Base-by-base conservation (phyloP, 192 early-diverging fungal species). In the Coemansia sp. region DNA sequence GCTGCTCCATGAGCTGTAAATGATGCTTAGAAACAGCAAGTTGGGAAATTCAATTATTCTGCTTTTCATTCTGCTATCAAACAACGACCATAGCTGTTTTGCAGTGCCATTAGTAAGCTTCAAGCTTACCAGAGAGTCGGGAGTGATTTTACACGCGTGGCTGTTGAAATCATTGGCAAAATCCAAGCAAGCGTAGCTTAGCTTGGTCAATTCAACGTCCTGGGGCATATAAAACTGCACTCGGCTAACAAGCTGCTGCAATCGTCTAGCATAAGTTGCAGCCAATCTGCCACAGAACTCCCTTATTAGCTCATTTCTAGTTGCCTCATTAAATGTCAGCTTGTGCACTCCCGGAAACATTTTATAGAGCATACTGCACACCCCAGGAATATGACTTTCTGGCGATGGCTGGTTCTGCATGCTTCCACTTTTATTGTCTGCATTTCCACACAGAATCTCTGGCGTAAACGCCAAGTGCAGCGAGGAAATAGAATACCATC, bases 281-380 rank as follows among this genome's bases (percentile, higher is more conserved):
- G 41, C n/a, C 9, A 42, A 9, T 42, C 41, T 42, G 15, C 41
- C 41, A 42, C 41, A 42, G 8, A 42, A 18, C 18, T 42, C 41
- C 18, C 41, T 42, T 17, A 42, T 18, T 18, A 42, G 6, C 18
- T 4, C 18, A 42, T 18, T 42, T n/a, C 18, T n/a, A 6, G 41
- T 42, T 10, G n/a, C 16, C n/a, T 42, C 41, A n/a, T 18, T n/a
- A 42, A 42, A 42, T 11, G 15, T 18, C 9, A 42, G 41, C 14
- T 17, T 42, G 9, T n/a, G 6, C 10, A 42, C 41, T n/a, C 41
- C 15, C 3, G 41, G 41, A n/a, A 42, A 17, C 15, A 18, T 42
- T 15, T 42, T 42, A 9, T 17, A n/a, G 6, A 42, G 14, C 41
- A 42, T n/a, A 6, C 14, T 42, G n/a, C 41, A 42, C 15, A 18